Percentiles rank a stretch among this genome's conserved stretches.
These are phyloP conservation scores for Leishmania amazonensis DNA, from an alignment of 208 protist species.

Conservation along the genomic window DNA sequence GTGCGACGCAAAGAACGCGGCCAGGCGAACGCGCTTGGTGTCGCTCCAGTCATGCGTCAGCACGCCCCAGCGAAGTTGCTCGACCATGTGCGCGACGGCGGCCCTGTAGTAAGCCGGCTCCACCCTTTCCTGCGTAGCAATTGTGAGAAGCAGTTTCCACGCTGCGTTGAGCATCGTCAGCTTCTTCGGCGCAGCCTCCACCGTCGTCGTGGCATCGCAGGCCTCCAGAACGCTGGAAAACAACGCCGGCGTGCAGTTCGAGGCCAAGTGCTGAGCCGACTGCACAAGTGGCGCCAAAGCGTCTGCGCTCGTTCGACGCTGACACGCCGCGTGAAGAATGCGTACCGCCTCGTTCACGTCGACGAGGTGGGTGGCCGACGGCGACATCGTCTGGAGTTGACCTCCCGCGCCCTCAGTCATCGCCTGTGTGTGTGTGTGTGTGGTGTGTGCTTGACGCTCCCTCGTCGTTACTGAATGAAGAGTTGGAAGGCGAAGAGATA, in stretches of 20 bases:
- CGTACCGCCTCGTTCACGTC: conserved; percentile 26
- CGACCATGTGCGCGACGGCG: conserved; percentile 55
- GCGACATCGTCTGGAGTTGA: conserved; percentile 8
- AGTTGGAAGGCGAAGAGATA: background rate
- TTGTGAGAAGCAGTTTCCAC: conserved; percentile 72
- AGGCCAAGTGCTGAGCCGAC: conserved; percentile 22
- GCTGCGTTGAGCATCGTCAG: conserved; percentile 57
- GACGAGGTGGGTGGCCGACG: conserved; percentile 6
- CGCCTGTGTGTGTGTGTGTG: background rate
- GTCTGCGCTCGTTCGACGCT: conserved; percentile 9
- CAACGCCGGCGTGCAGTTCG: conserved; percentile 36
- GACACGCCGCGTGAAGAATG: conserved; percentile 22
- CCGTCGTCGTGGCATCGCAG: conserved; percentile 39
- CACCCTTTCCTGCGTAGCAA: conserved; percentile 36
- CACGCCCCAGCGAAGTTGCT: conserved; percentile 58
- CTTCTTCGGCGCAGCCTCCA: conserved; percentile 33
- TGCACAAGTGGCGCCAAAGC: conserved; percentile 23
- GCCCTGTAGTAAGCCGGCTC: conserved; percentile 22
- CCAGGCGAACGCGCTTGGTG: conserved; percentile 47
- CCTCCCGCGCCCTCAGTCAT: background rate
- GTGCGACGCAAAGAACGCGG: conserved; percentile 78
- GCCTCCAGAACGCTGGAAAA: conserved; percentile 43
- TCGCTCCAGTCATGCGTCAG: conserved; percentile 81
- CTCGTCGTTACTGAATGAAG: background rate
- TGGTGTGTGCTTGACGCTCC: background rate